A percentile compares a stretch with the other conserved stretches of the same genome.
Conservation (phyloP, 1,139 yeast genomes). For the Blastobotrys apis region DNA sequence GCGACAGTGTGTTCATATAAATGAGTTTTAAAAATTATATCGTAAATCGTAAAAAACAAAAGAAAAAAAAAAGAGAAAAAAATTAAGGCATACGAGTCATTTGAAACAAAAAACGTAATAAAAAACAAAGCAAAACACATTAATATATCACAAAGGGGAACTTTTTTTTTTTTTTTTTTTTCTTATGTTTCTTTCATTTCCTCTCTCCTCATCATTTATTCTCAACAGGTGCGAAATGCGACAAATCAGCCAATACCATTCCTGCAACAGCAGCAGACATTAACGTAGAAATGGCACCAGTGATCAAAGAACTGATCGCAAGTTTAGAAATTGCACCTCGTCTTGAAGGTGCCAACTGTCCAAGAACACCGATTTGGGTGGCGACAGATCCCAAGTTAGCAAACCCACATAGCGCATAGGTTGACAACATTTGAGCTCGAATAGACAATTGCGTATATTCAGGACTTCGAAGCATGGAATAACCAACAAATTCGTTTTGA, state of each 20-base stretch:
- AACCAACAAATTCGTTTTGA: slow-evolving; percentile 64
- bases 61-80: neutral
- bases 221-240: slow-evolving; percentile 3
- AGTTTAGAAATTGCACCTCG: slow-evolving; percentile 48
- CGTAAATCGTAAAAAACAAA: neutral
- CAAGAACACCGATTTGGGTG: slow-evolving; percentile 59
- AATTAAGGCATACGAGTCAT: neutral
- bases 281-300: slow-evolving; percentile 55
- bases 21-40: no score
- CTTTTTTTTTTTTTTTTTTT: neutral
- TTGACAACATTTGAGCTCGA: slow-evolving; percentile 56
- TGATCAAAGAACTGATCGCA: slow-evolving; percentile 49
- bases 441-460: slow-evolving; percentile 49
- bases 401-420: slow-evolving; percentile 63
- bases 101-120: neutral
- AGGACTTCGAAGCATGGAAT: slow-evolving; percentile 40
- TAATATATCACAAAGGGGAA: neutral
- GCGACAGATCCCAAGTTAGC: slow-evolving; percentile 64
- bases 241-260: slow-evolving; percentile 57
- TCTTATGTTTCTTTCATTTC: neutral
- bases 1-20: no score
- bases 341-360: slow-evolving; percentile 52
- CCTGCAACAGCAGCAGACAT: slow-evolving; percentile 64
- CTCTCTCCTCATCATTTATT: neutral
- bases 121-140: neutral